Evolutionary conservation across 2,329 filamentous ascomycete genomes (phyloP), one percentile per base, ranked within the genome.

Genomic region (Microascus cirrosus): DNA sequence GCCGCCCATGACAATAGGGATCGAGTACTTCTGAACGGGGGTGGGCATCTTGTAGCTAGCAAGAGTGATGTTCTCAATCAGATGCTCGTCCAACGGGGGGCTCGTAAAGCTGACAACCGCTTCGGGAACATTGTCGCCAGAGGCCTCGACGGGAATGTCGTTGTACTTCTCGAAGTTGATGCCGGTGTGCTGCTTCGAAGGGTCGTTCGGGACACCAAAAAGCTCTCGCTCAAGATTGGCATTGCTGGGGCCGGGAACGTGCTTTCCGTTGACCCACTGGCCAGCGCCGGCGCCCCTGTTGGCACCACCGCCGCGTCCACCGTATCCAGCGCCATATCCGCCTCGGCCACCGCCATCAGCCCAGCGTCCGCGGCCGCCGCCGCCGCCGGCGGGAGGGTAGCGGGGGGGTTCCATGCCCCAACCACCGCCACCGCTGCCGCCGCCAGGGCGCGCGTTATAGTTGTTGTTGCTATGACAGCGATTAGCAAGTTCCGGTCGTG

Each of bases 151-250:
- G 58, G 94, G 94, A 64, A 99, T 99, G 74, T 99, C 94, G 70
- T 99, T 94, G 76, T 99, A 99, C 81, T 99, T 99, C 79, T 96
- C 87, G 72, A 99, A 99, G 83, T 99, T 99, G 87, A 99, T 97
- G 75, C 94, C 94, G 36, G 91, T 96, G 69, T 95, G 89, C 73
- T 96, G 89, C 82, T 96, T 97, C 64, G 87, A 85, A 62, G 93
- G 90, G 69, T 97, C 94, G 73, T 97, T 93, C 66, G 86, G 78
- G 55, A 87, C 79, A 68, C 94, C 94, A 72, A 96, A 99, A 56
- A 99, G 87, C 70, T 99, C 94, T 66, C 92, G 92, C 82, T 99
- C 94, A 53, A 95, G 64, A 66, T 93, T 91, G 63, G 86, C 82
- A 78, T 97, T 97, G 66, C 86, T 73, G 62, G 92, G 90, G 59